phyloP scores from a whole-genome alignment of 352 stramenopile species.

The Phytopythium mirpurense region DNA sequence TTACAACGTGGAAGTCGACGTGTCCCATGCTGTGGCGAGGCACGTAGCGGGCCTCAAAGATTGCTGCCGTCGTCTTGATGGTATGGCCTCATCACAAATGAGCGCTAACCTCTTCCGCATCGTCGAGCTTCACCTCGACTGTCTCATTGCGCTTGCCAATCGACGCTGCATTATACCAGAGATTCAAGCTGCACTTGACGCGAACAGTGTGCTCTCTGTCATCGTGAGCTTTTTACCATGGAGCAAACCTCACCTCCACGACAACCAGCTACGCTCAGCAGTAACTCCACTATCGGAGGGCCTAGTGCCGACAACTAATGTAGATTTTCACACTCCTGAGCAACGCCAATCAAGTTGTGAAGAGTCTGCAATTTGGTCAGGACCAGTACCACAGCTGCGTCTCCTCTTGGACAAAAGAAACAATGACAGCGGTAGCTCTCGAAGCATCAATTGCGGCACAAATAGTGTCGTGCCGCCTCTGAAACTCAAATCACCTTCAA shows the following conservation, averaged over 20 bases:
- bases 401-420: neutral
- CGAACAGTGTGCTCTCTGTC: neutral
- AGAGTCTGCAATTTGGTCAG: neutral
- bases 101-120: conserved; percentile 12
- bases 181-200: conserved; percentile 27
- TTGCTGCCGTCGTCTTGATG: conserved; percentile 10
- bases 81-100: neutral
- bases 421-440: neutral
- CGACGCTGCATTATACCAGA: conserved; percentile 17
- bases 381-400: neutral
- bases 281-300: neutral
- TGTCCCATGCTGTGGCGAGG: conserved; percentile 13
- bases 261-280: neutral
- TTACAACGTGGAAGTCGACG: conserved; percentile 10
- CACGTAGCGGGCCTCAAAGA: conserved; percentile 24
- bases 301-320: neutral
- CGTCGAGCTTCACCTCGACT: conserved; percentile 29
- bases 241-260: neutral
- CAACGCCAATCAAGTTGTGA: neutral
- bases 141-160: conserved; percentile 28
- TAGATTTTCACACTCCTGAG: neutral
- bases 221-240: neutral
- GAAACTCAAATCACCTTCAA: neutral
- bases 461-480: neutral
- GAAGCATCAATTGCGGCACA: neutral